phyloP scores from a whole-genome alignment of 208 protist genomes.

The Leishmania tropica region DNA sequence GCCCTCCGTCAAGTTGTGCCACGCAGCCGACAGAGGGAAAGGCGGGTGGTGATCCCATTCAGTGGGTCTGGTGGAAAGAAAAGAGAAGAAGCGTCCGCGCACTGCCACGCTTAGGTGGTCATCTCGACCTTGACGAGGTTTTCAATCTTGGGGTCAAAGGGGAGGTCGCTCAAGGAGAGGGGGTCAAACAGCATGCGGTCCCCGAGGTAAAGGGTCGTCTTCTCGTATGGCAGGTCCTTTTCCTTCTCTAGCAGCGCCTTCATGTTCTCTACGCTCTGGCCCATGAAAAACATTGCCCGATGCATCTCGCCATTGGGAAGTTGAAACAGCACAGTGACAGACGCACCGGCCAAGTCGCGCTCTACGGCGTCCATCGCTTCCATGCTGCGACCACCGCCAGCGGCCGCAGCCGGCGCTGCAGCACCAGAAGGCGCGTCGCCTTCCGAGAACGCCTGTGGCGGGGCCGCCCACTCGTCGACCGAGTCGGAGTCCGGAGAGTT shows the following conservation, averaged over 20 bases:
- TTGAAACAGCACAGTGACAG: constrained; percentile 47
- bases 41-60: neutral
- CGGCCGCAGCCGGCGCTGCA: neutral
- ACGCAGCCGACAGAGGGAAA: neutral
- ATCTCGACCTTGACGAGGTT: constrained; percentile 62
- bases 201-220: constrained; percentile 65
- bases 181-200: constrained; percentile 74
- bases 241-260: constrained; percentile 77
- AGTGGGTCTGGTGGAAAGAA: neutral
- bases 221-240: constrained; percentile 62
- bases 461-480: constrained; percentile 75
- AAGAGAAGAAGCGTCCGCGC: neutral
- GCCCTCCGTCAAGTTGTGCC: neutral
- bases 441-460: constrained; percentile 13
- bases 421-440: constrained; percentile 7
- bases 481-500: constrained; percentile 42
- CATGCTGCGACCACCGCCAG: constrained; percentile 17
- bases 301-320: constrained; percentile 44
- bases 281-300: constrained; percentile 63
- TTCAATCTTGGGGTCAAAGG: constrained; percentile 51
- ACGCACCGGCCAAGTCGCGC: constrained; percentile 65
- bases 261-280: constrained; percentile 78
- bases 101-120: constrained; percentile 14
- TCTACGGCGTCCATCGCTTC: constrained; percentile 61
- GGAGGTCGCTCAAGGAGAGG: constrained; percentile 80